phyloP scores from a whole-genome alignment of 805 yeast genomes.

The Yarrowia alimentaria region DNA sequence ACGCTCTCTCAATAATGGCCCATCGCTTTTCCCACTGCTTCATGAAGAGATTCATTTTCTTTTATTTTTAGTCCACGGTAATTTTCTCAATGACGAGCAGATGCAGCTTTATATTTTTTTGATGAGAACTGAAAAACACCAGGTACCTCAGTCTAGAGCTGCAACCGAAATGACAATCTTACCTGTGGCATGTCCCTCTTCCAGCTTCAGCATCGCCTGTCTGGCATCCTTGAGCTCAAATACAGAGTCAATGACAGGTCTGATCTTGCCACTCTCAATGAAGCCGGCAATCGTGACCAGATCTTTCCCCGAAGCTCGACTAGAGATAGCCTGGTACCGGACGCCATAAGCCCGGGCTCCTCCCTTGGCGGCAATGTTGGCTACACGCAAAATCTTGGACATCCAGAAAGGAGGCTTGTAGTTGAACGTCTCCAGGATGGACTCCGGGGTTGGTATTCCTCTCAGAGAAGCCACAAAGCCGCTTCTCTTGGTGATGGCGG shows the following conservation, averaged over 20 bases:
- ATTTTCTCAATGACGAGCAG: too few species aligned
- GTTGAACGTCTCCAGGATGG: slow-evolving; percentile 10
- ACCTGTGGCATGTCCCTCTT: background rate
- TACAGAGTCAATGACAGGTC: slow-evolving; percentile 9
- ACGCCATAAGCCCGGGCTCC: background rate
- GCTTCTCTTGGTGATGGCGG: slow-evolving; percentile 2
- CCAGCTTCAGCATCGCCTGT: slow-evolving; percentile 15
- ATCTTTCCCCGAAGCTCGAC: background rate
- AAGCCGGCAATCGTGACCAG: background rate
- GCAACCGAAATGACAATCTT: slow-evolving; percentile 1
- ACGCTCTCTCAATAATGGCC: too few species aligned
- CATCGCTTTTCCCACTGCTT: too few species aligned
- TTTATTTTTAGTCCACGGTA: too few species aligned
- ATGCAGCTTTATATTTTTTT: too few species aligned
- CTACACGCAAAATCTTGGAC: background rate
- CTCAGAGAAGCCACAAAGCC: slow-evolving; percentile 4
- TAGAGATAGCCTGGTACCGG: background rate
- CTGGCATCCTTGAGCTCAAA: slow-evolving; percentile 1
- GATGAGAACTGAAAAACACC: too few species aligned
- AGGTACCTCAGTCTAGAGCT: too few species aligned
- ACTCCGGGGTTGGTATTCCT: slow-evolving; percentile 6
- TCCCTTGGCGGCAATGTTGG: background rate
- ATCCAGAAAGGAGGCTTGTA: background rate
- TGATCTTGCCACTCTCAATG: background rate
- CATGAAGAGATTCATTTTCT: too few species aligned